Evolutionary conservation across 2,329 filamentous ascomycete genomes (phyloP), one percentile per base, ranked within the genome.

Genomic region (Pochonia chlamydosporia): DNA sequence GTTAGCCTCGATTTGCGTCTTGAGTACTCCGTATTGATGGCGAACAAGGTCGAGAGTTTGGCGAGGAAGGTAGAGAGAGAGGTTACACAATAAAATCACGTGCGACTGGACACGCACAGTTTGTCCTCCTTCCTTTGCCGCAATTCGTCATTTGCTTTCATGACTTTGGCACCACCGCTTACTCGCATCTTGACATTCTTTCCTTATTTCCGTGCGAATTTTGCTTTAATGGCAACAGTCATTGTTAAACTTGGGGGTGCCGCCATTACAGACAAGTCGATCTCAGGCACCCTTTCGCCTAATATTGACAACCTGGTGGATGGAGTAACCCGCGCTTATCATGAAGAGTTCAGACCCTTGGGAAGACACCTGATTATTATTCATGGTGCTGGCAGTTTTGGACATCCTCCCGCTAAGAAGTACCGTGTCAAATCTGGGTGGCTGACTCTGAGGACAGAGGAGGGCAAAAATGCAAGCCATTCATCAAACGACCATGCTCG

Each of bases 211-310:
- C n/a, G n/a, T n/a, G n/a, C n/a, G n/a, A n/a, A n/a, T n/a, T n/a
- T n/a, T 33, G 30, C 11, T 33, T 11, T n/a, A 3, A 47, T 47
- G 46, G 25, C 26, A 21, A 48, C 33, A 2, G 25, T 48, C 14
- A 26, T 48, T 5, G 41, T 48, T 18, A 48, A 48, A 24, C 35
- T 48, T 13, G 46, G 46, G 14, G 46, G 46, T 7, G 46, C 46
- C 3, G 46, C 46, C 35, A 48, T 48, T 21, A 48, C 46, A 18
- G 46, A 35, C 35, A 48, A 48, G 40, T 24, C 46, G 14, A 31
- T 30, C 18, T 9, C 35, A 9, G 46, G 44, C 26, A 26, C 40
- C 7, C 35, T 48, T n/a, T 40, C 46, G 5, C 7, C 23, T 14
- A 8, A 23, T n/a, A 28, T 47, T 16, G 39, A 42, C 24, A n/a